Evolutionary conservation across 768 basidiomycete genomes (phyloP).

Genomic region (Lyophyllum decastes): DNA sequence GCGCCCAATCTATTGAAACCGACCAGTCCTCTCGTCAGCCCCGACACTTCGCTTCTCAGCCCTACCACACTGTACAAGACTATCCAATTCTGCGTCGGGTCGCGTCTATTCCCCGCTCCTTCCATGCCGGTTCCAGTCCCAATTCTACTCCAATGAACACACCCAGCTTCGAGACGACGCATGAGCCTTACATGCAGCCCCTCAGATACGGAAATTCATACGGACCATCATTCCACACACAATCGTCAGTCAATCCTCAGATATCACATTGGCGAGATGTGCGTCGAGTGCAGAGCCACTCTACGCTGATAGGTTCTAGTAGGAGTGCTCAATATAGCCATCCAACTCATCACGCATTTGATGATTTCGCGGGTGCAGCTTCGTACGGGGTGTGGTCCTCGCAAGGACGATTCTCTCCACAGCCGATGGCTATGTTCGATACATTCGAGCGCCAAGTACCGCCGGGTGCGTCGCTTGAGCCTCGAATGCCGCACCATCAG

Average conservation of each 20-base stretch:
- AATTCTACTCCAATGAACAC: slow-evolving; percentile 1
- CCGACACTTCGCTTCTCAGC: slow-evolving; percentile 5
- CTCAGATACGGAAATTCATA: slow-evolving; percentile 2
- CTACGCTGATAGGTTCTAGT: slow-evolving; percentile 18
- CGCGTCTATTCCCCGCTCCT: slow-evolving; percentile 16
- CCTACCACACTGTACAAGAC: slow-evolving; percentile 2
- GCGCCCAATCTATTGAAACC: slow-evolving; percentile 2
- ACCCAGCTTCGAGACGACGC: slow-evolving; percentile 3
- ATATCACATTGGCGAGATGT: slow-evolving; percentile 19
- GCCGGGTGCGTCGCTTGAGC: slow-evolving; percentile 10
- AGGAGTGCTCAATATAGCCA: slow-evolving; percentile 4
- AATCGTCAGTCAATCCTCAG: slow-evolving; percentile 9
- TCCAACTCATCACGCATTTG: slow-evolving; percentile 3
- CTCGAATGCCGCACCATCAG: background rate
- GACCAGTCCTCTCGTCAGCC: background rate
- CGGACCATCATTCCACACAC: slow-evolving; percentile 1
- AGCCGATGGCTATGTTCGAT: slow-evolving; percentile 6
- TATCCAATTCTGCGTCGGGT: slow-evolving; percentile 15
- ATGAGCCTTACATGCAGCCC: slow-evolving; percentile 7
- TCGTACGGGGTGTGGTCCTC: slow-evolving; percentile 15
- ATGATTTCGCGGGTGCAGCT: slow-evolving; percentile 3
- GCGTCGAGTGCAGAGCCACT: slow-evolving; percentile 27
- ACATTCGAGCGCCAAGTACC: slow-evolving; percentile 7
- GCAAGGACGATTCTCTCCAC: slow-evolving; percentile 10
- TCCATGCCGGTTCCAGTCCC: slow-evolving; percentile 3